Evolutionary conservation across 148 eudicot genomes (phyloP).

Genomic region (Polygonum maritimum): DNA sequence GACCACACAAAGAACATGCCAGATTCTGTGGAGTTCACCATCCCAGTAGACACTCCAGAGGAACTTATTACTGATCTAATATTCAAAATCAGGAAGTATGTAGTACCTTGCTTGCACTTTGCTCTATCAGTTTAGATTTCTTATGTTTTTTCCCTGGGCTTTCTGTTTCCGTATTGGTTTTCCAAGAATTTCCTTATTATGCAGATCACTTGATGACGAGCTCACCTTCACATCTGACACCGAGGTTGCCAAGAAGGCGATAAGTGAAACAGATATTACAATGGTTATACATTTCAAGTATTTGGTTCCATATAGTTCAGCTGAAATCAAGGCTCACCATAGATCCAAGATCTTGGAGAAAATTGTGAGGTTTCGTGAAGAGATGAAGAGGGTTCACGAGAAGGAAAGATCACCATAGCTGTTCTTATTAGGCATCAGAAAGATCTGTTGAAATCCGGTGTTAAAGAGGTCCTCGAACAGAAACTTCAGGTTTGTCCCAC

Average conservation of each 20-base stretch:
- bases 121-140: neutral
- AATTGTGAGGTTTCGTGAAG: neutral
- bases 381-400: neutral
- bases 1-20: constrained; percentile 1
- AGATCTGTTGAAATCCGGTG: no score
- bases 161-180: neutral
- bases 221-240: neutral
- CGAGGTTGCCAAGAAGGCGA: constrained; percentile 5
- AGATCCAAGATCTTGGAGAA: constrained; percentile 5
- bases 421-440: no score
- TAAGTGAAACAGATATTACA: neutral
- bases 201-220: constrained; percentile 10
- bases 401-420: no score
- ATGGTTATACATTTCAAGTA: constrained; percentile 5
- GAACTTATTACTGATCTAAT: neutral
- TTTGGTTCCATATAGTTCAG: neutral
- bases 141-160: neutral
- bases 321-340: constrained; percentile 3
- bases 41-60: constrained; percentile 2
- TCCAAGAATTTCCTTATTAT: neutral
- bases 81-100: constrained; percentile 9
- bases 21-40: constrained; percentile 1
- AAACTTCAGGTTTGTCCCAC: no score
- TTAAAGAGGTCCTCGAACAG: no score
- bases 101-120: neutral